Conservation (phyloP, 495 filamentous ascomycete species). For the Clohesyomyces aquaticus region DNA sequence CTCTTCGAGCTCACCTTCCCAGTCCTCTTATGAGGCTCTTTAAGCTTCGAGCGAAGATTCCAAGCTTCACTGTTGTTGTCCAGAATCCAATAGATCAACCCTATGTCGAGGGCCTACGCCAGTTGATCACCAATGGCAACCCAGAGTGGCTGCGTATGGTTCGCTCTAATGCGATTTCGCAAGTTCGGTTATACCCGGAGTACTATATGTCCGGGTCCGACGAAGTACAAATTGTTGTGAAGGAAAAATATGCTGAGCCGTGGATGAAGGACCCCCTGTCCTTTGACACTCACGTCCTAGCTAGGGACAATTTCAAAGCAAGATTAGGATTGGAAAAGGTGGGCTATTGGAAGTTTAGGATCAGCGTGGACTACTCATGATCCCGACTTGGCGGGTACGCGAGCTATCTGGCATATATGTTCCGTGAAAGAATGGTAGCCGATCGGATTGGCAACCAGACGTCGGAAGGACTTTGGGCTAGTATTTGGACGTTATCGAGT, state of each 20-base stretch:
- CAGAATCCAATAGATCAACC: neutral
- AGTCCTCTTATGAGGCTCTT: constrained; percentile 5
- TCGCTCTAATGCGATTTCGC: neutral
- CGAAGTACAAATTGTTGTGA: neutral
- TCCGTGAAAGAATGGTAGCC: no score
- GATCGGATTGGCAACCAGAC: no score
- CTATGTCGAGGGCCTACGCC: neutral
- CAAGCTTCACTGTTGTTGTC: constrained; percentile 15
- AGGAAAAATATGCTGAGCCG: neutral
- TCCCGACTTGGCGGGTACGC: no score
- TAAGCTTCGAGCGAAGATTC: constrained; percentile 7
- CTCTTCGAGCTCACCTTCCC: neutral
- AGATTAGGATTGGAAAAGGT: neutral
- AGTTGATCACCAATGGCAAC: constrained; percentile 1
- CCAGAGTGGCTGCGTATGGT: neutral
- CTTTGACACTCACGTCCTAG: neutral
- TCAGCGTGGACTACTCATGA: constrained; percentile 8
- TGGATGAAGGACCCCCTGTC: constrained; percentile 4
- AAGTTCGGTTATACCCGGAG: neutral
- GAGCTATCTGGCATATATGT: no score
- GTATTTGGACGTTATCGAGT: no score
- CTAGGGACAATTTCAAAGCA: neutral
- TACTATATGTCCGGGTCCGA: no score
- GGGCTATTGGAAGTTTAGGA: neutral
- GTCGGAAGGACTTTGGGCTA: no score